Percentiles rank a stretch among this genome's conserved stretches.
phyloP scores from a whole-genome alignment of 2,329 filamentous ascomycete species.

The Fusarium tupiense region DNA sequence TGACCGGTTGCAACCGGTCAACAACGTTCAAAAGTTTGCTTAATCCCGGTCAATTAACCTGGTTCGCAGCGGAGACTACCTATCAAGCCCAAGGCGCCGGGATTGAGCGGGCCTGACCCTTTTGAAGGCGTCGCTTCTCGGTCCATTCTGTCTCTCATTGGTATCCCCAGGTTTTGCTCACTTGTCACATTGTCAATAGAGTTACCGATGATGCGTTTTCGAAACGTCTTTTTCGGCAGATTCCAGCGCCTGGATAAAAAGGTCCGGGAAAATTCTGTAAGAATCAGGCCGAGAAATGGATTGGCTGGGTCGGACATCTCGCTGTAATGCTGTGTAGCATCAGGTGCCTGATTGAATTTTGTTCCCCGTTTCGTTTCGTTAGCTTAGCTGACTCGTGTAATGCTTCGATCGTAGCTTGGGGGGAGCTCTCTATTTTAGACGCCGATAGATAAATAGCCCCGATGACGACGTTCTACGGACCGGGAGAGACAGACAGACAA shows the following conservation, averaged over 20 bases:
- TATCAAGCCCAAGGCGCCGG: slow-evolving; percentile 23
- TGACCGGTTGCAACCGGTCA: neutral
- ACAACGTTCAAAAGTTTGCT: slow-evolving; percentile 11
- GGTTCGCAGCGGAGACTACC: slow-evolving; percentile 21
- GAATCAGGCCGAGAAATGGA: neutral
- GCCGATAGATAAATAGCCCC: slow-evolving; percentile 1
- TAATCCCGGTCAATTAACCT: slow-evolving; percentile 25
- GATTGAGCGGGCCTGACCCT: slow-evolving; percentile 28
- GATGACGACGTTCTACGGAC: neutral
- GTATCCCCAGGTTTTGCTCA: slow-evolving; percentile 40
- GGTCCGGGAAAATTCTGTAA: neutral
- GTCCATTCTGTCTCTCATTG: slow-evolving; percentile 38
- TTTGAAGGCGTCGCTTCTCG: slow-evolving; percentile 41
- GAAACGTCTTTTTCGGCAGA: neutral
- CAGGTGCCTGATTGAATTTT: neutral
- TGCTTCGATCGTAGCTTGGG: neutral
- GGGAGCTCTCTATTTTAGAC: neutral
- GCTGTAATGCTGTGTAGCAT: neutral
- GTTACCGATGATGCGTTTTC: neutral
- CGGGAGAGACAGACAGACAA: neutral
- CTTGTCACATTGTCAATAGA: slow-evolving; percentile 6
- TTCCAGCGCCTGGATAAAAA: neutral
- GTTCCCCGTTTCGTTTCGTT: neutral
- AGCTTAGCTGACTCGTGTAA: neutral
- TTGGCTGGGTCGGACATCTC: neutral